A percentile compares a stretch with the other conserved stretches of the same genome.
Conservation (phyloP, 106 monocot genomes). For the Alisma plantagoaquatica region DNA sequence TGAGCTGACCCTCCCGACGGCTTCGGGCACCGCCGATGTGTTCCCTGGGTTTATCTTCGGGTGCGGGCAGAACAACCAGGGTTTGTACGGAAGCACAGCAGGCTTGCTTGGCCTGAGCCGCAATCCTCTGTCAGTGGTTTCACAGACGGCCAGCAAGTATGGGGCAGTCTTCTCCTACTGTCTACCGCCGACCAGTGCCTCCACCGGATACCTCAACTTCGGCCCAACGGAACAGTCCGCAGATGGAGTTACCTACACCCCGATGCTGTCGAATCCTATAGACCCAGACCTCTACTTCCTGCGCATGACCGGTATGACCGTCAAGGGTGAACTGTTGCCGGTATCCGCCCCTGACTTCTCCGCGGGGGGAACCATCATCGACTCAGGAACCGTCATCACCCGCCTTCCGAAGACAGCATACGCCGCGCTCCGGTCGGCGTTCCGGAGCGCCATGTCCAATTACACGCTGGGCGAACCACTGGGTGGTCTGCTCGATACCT, state of each 20-base stretch:
- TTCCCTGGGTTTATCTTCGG: constrained; percentile 14
- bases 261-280: neutral
- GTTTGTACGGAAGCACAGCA: constrained; percentile 5
- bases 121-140: constrained; percentile 3
- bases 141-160: constrained; percentile 1
- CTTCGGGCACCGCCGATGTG: neutral
- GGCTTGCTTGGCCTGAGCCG: constrained; percentile 17
- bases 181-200: neutral
- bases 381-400: constrained; percentile 73
- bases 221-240: neutral
- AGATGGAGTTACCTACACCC: neutral
- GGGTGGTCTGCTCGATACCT: constrained; percentile 34
- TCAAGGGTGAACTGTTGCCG: constrained; percentile 7
- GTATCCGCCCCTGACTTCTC: constrained; percentile 24
- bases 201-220: constrained; percentile 10
- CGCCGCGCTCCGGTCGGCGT: constrained; percentile 20
- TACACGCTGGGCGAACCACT: constrained; percentile 19
- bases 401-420: constrained; percentile 44
- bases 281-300: constrained; percentile 7
- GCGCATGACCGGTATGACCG: constrained; percentile 6
- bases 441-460: constrained; percentile 13
- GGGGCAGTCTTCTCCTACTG: constrained; percentile 21
- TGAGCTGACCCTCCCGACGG: constrained; percentile 10
- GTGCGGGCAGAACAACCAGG: constrained; percentile 12
- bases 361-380: constrained; percentile 29